These are phyloP conservation scores for Anaeramoeba flamelloides DNA, from an alignment of 78 protist genomes.

Conservation along the genomic window DNA sequence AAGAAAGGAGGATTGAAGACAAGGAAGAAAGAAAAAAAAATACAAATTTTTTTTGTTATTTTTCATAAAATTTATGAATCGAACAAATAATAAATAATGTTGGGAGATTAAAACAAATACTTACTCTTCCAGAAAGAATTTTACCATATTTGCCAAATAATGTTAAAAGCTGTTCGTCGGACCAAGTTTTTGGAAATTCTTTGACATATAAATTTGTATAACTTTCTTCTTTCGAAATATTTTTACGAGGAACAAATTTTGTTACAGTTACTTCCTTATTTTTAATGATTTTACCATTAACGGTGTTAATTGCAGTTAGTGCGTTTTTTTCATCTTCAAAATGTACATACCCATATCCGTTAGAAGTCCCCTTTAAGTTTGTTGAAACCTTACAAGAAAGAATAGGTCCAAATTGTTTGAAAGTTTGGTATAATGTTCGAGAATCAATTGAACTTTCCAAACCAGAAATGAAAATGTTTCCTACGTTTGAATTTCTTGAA, in stretches of 20 bases:
- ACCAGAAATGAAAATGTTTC: neutral
- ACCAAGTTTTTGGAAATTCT: neutral
- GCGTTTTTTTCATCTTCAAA: slow-evolving; percentile 2
- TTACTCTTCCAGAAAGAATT: neutral
- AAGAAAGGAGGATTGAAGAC: no score
- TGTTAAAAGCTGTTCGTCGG: neutral
- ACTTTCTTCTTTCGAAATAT: no score
- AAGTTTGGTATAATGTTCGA: neutral
- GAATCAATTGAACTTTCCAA: neutral
- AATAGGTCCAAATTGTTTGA: neutral
- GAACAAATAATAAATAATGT: no score
- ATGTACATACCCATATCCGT: slow-evolving; percentile 3
- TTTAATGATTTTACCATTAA: neutral
- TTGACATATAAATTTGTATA: slow-evolving; percentile 8
- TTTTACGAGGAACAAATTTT: no score
- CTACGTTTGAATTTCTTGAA: neutral
- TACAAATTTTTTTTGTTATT: no score
- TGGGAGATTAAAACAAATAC: no score
- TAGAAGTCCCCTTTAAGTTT: neutral
- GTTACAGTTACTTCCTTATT: neutral
- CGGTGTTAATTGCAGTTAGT: neutral
- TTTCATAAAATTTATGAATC: no score
- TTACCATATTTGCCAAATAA: neutral
- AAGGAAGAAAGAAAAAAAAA: no score
- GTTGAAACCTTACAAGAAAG: neutral